Percentiles rank a stretch among this genome's conserved stretches.
phyloP scores from a whole-genome alignment of 495 filamentous ascomycete genomes.

The Geoglossum glabrum region DNA sequence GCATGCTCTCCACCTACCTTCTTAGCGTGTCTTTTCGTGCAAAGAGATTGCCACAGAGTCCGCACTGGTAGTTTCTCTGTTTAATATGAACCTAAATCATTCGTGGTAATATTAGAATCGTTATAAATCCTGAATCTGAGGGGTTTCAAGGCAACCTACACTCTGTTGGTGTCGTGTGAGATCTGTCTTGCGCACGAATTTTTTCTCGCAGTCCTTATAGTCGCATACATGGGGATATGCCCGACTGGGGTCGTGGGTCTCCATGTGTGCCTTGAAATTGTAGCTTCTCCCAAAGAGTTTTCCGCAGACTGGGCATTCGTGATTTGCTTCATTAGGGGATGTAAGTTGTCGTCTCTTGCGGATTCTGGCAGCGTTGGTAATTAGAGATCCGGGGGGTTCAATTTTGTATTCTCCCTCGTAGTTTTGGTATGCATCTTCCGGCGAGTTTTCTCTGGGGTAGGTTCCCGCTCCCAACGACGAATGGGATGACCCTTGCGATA shows the following conservation, averaged over 20 bases:
- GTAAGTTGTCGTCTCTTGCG: conserved; percentile 37
- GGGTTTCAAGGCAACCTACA: conserved; percentile 25
- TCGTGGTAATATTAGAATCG: not conserved
- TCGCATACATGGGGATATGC: conserved; percentile 50
- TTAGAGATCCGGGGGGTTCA: not conserved
- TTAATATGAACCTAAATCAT: conserved; percentile 43
- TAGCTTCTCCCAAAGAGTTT: conserved; percentile 70
- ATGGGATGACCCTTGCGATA: not conserved
- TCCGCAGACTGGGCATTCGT: conserved; percentile 55
- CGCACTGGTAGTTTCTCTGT: conserved; percentile 47
- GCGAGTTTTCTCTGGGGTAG: not conserved
- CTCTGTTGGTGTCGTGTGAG: conserved; percentile 64
- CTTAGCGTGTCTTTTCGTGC: conserved; percentile 66
- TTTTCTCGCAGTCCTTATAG: conserved; percentile 42
- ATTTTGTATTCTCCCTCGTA: not conserved
- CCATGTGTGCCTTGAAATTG: conserved; percentile 81
- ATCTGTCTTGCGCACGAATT: conserved; percentile 71
- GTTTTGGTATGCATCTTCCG: not conserved
- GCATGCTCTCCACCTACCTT: conserved; percentile 39
- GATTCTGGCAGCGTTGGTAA: not conserved
- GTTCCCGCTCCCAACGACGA: not conserved
- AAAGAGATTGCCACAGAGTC: conserved; percentile 52
- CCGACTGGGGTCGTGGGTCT: conserved; percentile 63
- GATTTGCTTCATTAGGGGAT: conserved; percentile 55
- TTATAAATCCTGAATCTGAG: not conserved